Evolutionary conservation across 1,284 basidiomycete genomes (phyloP), one percentile per base, ranked within the genome.

Genomic region (Sporisorium exsertum): DNA sequence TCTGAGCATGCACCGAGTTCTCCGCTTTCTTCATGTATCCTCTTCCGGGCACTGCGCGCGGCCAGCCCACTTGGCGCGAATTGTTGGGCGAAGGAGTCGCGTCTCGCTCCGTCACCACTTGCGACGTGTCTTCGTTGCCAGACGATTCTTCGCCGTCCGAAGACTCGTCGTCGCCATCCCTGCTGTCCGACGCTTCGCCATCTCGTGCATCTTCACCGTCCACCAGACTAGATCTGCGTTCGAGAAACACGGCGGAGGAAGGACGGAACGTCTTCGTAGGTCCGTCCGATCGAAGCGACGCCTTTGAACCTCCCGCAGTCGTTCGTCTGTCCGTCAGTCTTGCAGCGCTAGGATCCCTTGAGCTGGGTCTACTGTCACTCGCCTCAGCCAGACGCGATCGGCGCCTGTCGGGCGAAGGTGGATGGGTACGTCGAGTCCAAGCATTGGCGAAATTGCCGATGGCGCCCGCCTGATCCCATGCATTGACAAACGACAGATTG

Each of bases 151-250:
- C 76, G 26, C 53, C 72, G 1, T 68, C 69, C 13, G 75, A 78
- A 2, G 73, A 77, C 62, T 81, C 80, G 50, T 81, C 79, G 32
- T 81, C 80, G 26, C 80, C 80, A 63, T 81, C 80, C 20, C 75
- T 62, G 45, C 74, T 78, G 33, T 81, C 77, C 42, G 65, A 69
- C 22, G 72, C 72, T 49, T 70, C 72, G 18, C 58, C 72, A 7
- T 69, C 65, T 29, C 51, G 55, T 12, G 52, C 45, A 4, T 65
- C 58, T 13, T 53, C 57, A 9, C 29, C 59, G 24, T 62, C 66
- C 18, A 62, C 50, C 6, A 65, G 13, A 26, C 68, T 73, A 35
- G 56, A 43, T 26, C 59, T 20, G 24, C 64, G 56, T 24, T 63
- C 64, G 0, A 22, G n/a, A 9, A 24, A 7, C 1, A 18, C 24